Evolutionary conservation across 2,329 filamentous ascomycete genomes (phyloP), one percentile per base, ranked within the genome.

Genomic region (Xylariaceae sp.): DNA sequence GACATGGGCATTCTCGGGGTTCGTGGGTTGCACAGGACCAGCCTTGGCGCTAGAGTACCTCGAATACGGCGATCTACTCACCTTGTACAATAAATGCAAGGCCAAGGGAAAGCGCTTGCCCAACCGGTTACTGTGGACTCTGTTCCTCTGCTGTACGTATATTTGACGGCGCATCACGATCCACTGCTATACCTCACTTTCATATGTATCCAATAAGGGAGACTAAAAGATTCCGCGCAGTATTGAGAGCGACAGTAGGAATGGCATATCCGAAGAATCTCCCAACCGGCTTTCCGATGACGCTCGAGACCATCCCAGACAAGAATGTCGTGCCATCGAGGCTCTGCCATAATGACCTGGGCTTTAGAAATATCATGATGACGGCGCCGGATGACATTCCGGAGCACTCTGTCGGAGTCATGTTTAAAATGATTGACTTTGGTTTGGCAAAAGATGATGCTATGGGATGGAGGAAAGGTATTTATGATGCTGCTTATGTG

Each of bases 341-440:
- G 16, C 11, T 49, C 11, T 3, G 20, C 1, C 42, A 49, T 10
- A 8, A 14, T 2, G 46, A 49, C 6, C n/a, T 49, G 6, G 34
- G 34, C 3, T 4, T 20, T 2, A 36, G 47, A 10, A 49, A 49
- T 22, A 16, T 49, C 19, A 46, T 49, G 47, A 11, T 49, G 10
- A 21, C 11, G 7, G 12, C 20, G 2, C 25, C 3, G 4, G 42
- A 40, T 19, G 29, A 7, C 10, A 5, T 21, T 10, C 21, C 23
- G 1, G 47, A 49, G 25, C 47, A 49, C n/a, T 1, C 4, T 6
- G 3, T 21, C 12, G 34, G 21, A 2, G 12, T 23, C 11, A 2
- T 35, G 10, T 23, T 46, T n/a, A 49, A 49, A 14, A 2, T 49
- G 29, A 49, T 49, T 35, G 47, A 49, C 17, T 46, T 49, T 19